Evolutionary conservation across 129 eudicot genomes (phyloP), one percentile per base, ranked within the genome.

Genomic region (Flaveria sonorensis): DNA sequence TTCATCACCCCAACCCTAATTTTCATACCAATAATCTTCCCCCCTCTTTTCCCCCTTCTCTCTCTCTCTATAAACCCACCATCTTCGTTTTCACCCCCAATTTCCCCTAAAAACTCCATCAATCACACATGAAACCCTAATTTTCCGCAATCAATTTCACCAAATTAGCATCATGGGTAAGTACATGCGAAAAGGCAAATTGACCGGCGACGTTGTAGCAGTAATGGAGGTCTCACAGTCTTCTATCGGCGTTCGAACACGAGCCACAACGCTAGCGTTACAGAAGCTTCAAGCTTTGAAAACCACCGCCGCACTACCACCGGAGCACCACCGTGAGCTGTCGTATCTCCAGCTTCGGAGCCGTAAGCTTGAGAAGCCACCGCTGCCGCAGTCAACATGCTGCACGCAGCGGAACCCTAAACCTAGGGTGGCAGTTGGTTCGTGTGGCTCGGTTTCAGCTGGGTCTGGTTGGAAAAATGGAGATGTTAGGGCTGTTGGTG

Each of bases 231-330:
- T 80, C 19, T 82, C 90, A 12, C 83, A 85, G 47, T 74, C 86
- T 45, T 62, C 86, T 20, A 81, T 85, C 16, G 97, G 97, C 40
- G 97, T 89, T 8, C 90, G 96, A 0, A 92, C 95, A 18, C 82
- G 98, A n/a, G 98, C 98, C 62, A 86, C 84, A 86, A 93, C 97
- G 77, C 88, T 88, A 64, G 97, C 98, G 11, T 83, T 93, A n/a
- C 95, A 90, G 56, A 79, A 81, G 28, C 89, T 83, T 5, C 88
- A 81, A 43, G 57, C 92, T 16, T 57, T 77, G 19, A 68, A 72
- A 42, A n/a, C 84, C 67, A 20, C 77, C 19, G 32, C 43, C 24
- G 15, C 81, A 16, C 47, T 69, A 12, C 10, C 84, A 13, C 52
- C 52, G 21, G 74, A 53, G 4, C 61, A 70, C 1, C 66, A 70